Conservation (phyloP, 768 basidiomycete genomes). For the Peribolospora kevripleyi region DNA sequence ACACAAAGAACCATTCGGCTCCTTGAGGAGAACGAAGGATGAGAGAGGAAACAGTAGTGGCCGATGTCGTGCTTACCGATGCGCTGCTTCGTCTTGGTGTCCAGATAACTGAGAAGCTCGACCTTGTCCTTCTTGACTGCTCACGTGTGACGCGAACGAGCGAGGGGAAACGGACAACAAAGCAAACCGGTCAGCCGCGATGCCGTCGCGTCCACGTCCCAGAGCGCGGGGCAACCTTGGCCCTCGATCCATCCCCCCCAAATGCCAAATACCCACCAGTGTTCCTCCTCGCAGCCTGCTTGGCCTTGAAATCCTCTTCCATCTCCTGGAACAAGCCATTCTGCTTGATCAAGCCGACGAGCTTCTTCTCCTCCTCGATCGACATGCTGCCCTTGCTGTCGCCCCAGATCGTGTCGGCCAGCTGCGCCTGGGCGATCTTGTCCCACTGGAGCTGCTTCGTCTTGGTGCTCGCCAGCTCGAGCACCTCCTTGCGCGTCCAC, state of each 20-base stretch:
- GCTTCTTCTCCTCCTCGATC: constrained; percentile 33
- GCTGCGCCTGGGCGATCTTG: constrained; percentile 73
- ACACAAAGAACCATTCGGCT: not conserved
- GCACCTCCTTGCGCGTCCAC: constrained; percentile 56
- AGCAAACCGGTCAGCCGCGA: not conserved
- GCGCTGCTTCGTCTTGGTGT: constrained; percentile 71
- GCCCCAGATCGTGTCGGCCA: constrained; percentile 64
- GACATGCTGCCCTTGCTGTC: constrained; percentile 12
- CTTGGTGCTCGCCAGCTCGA: constrained; percentile 59
- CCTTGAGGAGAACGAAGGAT: not conserved
- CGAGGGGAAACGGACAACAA: too few species aligned
- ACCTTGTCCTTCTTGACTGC: constrained; percentile 60
- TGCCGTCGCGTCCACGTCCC: not conserved
- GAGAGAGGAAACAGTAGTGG: not conserved
- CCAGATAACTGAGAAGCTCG: constrained; percentile 73
- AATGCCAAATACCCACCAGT: constrained; percentile 38
- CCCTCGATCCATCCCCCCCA: too few species aligned
- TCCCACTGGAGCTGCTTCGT: constrained; percentile 99
- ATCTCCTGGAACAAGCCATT: constrained; percentile 87
- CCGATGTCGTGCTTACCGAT: constrained; percentile 37
- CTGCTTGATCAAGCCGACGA: constrained; percentile 51
- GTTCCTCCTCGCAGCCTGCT: constrained; percentile 49
- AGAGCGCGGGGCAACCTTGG: too few species aligned
- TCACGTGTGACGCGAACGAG: not conserved
- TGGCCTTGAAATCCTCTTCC: constrained; percentile 94